phyloP scores from a whole-genome alignment of 805 yeast species.

The Teunomyces barrocoloradensis region DNA sequence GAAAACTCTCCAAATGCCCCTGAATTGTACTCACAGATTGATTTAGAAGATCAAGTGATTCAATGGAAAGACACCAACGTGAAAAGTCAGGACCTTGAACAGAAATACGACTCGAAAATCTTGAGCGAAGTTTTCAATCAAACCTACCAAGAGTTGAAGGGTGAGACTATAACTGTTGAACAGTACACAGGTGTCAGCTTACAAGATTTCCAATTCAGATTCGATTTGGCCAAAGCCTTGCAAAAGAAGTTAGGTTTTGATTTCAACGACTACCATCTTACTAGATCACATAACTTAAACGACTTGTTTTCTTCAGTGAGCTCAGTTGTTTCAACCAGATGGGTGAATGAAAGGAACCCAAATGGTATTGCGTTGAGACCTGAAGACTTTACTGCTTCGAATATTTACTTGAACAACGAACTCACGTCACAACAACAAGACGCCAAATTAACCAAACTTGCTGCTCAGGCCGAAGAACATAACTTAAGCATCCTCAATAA shows the following conservation, averaged over 20 bases:
- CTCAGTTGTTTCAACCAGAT: conserved; percentile 39
- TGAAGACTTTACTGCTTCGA: conserved; percentile 52
- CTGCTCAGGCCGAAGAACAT: conserved; percentile 40
- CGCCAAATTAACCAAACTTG: conserved; percentile 44
- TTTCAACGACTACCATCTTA: conserved; percentile 50
- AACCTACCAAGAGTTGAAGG: conserved; percentile 22
- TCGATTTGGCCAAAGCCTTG: conserved; percentile 46
- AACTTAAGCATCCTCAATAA: conserved; percentile 4
- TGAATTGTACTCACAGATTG: conserved; percentile 24
- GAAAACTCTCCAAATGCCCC: conserved; percentile 32
- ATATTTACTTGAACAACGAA: conserved; percentile 53
- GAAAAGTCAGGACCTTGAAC: conserved; percentile 24
- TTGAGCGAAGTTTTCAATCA: conserved; percentile 23
- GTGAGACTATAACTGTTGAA: conserved; percentile 11
- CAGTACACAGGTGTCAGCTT: conserved; percentile 20
- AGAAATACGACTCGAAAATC: conserved; percentile 22
- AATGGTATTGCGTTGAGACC: conserved; percentile 64
- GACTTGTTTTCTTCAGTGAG: conserved; percentile 39
- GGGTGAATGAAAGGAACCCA: conserved; percentile 66
- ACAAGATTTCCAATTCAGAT: conserved; percentile 48
- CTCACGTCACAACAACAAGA: conserved; percentile 46
- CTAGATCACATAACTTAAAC: conserved; percentile 38
- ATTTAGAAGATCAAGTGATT: conserved; percentile 32
- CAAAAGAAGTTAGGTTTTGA: conserved; percentile 49
- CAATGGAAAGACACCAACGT: conserved; percentile 36